Evolutionary conservation across 148 eudicot species (phyloP).

Genomic region (Camellia japonica): DNA sequence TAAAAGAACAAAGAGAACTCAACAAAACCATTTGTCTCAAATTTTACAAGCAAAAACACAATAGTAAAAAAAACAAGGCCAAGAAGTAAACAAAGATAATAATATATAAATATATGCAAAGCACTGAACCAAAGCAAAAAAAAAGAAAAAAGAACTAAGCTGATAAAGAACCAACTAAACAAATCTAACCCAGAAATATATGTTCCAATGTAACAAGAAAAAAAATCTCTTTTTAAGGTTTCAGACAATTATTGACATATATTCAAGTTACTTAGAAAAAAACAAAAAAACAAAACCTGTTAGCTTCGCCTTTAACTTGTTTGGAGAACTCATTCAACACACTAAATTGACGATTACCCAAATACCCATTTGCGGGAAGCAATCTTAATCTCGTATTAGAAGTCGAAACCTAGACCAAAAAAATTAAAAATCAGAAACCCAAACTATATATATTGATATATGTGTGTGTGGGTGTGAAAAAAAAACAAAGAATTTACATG

Average conservation of each 20-base stretch:
- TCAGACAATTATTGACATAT: neutral
- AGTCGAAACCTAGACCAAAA: conserved; percentile 20
- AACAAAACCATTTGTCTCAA: neutral
- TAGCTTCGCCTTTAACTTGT: conserved; percentile 75
- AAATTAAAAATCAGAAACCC: neutral
- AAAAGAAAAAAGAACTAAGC: neutral
- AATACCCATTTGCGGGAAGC: conserved; percentile 30
- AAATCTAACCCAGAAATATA: neutral
- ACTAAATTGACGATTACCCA: conserved; percentile 60
- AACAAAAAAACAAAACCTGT: conserved; percentile 29
- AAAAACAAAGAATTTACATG: too few relatives aligned
- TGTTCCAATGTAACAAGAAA: neutral
- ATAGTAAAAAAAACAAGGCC: neutral
- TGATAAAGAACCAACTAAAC: neutral
- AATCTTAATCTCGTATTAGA: conserved; percentile 38
- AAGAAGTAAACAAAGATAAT: neutral
- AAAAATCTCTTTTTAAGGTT: neutral
- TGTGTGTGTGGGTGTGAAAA: too few relatives aligned
- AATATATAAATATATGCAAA: neutral
- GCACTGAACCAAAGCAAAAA: neutral
- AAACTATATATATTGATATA: too few relatives aligned
- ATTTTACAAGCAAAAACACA: neutral
- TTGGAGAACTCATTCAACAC: conserved; percentile 84
- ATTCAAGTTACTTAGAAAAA: neutral
- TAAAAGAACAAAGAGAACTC: too few relatives aligned